Base-by-base conservation (phyloP, 2,329 filamentous ascomycete genomes). In the Metarhizium album region DNA sequence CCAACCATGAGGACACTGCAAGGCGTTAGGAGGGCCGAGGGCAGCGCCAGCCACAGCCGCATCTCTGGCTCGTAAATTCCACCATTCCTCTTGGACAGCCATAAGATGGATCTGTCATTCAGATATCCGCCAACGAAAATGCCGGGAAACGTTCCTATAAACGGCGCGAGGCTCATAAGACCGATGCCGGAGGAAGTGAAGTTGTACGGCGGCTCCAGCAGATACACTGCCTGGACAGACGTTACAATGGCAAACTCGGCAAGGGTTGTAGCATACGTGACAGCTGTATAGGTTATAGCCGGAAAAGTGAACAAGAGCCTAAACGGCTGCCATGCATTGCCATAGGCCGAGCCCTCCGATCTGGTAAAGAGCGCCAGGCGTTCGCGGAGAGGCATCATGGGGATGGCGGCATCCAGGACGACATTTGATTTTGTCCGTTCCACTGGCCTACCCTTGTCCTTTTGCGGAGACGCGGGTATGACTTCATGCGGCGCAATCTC, bases 31-130 rank as follows among this genome's bases (percentile, higher is more conserved):
- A 70, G 18, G 0, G 63, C 61, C 1, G 62, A 60, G 3, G 60
- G 52, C 5, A 62, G 47, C 0, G 58, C 51, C 13, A 55, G 54
- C 42, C 59, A 71, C 5, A 73, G 54, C 2, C 70, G 63, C 64
- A 71, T 72, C 48, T 73, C 70, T 0, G 70, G 68, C 53, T 73
- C 70, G 46, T 68, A 71, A 13, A 68, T 62, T 6, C 69, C 69
- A 2, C 61, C 60, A 6, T 71, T 70, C 1, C 64, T 58, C 18
- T 58, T 60, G 0, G 70, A 59, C 13, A 70, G 60, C 47, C 60
- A 61, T 7, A 70, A 33, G 33, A 71, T 67, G 0, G 61, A 64
- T 54, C 59, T 59, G 51, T 73, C 70, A 2, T 67, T 67, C 2
- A 71, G 42, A 2, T 65, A 60, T 0, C 67, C 67, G 2, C 67